Evolutionary conservation across 2,329 filamentous ascomycete genomes (phyloP).

Genomic region (Pestalotiopsis sp.): DNA sequence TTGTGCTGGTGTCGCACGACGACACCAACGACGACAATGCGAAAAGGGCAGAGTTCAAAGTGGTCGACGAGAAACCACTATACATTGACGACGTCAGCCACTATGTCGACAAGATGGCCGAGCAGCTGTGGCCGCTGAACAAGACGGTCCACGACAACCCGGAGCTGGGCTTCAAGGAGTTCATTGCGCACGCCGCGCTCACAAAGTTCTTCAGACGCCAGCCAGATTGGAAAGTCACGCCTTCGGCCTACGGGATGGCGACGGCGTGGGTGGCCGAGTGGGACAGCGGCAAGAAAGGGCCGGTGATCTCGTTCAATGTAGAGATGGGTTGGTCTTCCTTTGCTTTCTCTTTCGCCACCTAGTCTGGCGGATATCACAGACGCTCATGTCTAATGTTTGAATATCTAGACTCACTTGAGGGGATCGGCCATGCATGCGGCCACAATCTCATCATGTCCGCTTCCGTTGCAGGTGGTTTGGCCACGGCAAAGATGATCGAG

Average conservation of each 20-base stretch:
- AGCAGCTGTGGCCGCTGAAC: constrained; percentile 47
- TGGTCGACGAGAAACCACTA: constrained; percentile 17
- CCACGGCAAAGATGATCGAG: constrained; percentile 46
- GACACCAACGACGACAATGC: constrained; percentile 25
- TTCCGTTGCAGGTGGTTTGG: constrained; percentile 50
- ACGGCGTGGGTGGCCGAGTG: constrained; percentile 57
- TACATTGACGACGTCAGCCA: constrained; percentile 39
- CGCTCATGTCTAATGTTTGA: constrained; percentile 17
- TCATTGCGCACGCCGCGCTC: constrained; percentile 51
- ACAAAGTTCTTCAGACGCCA: constrained; percentile 48
- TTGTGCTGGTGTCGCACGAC: constrained; percentile 28
- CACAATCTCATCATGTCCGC: constrained; percentile 57
- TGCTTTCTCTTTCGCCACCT: constrained; percentile 3
- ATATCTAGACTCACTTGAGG: constrained; percentile 48
- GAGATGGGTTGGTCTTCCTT: constrained; percentile 41
- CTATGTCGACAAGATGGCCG: constrained; percentile 40
- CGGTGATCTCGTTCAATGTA: constrained; percentile 49
- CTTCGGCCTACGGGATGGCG: constrained; percentile 52
- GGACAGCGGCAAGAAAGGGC: constrained; percentile 47
- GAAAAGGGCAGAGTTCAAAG: neutral
- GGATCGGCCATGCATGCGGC: constrained; percentile 56
- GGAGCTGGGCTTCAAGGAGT: constrained; percentile 50
- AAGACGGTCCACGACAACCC: constrained; percentile 55
- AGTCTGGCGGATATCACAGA: neutral
- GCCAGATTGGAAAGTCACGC: constrained; percentile 52